phyloP scores from a whole-genome alignment of 176 grass and related monocot genomes.

The Metroxylon sagu region DNA sequence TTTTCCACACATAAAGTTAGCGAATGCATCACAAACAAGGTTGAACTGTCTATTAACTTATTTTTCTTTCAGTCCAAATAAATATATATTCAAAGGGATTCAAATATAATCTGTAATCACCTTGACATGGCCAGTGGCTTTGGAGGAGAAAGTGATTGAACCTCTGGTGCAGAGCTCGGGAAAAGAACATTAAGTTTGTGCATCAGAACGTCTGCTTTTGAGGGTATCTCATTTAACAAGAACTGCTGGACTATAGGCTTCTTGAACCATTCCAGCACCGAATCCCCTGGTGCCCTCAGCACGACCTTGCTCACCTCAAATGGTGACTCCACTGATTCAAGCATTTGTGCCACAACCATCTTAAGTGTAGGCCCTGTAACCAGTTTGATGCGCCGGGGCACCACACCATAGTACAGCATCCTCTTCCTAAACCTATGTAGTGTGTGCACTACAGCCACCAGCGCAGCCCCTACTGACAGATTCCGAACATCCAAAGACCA shows the following conservation, averaged over 20 bases:
- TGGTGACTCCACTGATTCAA: slow-evolving; percentile 58
- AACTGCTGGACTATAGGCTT: slow-evolving; percentile 95
- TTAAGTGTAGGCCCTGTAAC: slow-evolving; percentile 80
- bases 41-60: no score
- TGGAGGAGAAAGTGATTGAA: slow-evolving; percentile 42
- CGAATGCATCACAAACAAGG: no score
- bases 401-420: slow-evolving; percentile 91
- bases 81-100: not conserved
- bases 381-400: slow-evolving; percentile 81
- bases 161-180: slow-evolving; percentile 68
- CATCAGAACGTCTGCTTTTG: slow-evolving; percentile 86
- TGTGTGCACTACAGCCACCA: slow-evolving; percentile 65
- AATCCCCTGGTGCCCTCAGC: slow-evolving; percentile 55
- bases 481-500: slow-evolving; percentile 84
- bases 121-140: slow-evolving; percentile 56
- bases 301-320: slow-evolving; percentile 93
- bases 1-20: no score
- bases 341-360: slow-evolving; percentile 79
- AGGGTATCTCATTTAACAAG: slow-evolving; percentile 91
- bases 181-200: slow-evolving; percentile 91
- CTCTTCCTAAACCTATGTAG: slow-evolving; percentile 91
- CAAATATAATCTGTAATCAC: slow-evolving; percentile 17
- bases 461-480: slow-evolving; percentile 55
- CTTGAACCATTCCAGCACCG: slow-evolving; percentile 89
- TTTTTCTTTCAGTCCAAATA: no score